These are phyloP conservation scores for Spathaspora arborariae DNA, from an alignment of 805 yeast species.

Conservation along the genomic window DNA sequence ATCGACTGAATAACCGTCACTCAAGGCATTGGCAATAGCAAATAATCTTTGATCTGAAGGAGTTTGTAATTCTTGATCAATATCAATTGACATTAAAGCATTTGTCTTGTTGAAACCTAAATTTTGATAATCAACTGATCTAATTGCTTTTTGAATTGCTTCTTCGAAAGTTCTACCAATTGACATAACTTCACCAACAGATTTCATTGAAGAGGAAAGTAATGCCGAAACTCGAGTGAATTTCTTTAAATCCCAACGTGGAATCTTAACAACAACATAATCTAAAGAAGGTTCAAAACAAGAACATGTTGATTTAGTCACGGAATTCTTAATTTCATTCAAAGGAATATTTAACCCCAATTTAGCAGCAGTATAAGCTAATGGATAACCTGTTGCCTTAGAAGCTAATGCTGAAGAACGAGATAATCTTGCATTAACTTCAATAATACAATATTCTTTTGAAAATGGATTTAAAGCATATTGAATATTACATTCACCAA, in stretches of 20 bases:
- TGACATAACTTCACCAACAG: constrained; percentile 98
- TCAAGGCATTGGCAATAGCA: constrained; percentile 92
- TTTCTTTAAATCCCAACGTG: constrained; percentile 98
- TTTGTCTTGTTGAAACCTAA: constrained; percentile 85
- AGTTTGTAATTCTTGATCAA: constrained; percentile 88
- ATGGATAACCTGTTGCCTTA: constrained; percentile 97
- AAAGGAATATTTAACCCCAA: constrained; percentile 89
- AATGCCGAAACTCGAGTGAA: constrained; percentile 87
- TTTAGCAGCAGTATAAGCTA: constrained; percentile 97
- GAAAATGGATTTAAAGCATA: constrained; percentile 93
- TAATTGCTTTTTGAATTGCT: constrained; percentile 94
- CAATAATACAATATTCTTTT: constrained; percentile 94
- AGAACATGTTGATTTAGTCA: constrained; percentile 90
- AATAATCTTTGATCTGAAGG: constrained; percentile 97
- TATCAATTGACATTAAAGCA: constrained; percentile 86
- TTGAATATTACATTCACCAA: constrained; percentile 98
- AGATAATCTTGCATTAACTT: constrained; percentile 95
- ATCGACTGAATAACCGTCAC: constrained; percentile 85
- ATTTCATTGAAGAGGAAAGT: constrained; percentile 92
- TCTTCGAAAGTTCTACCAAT: constrained; percentile 97
- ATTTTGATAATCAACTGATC: constrained; percentile 94
- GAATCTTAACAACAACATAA: constrained; percentile 95
- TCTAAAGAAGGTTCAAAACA: constrained; percentile 97
- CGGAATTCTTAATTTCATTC: constrained; percentile 88
- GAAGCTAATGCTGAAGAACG: constrained; percentile 99